These are phyloP conservation scores for Gastrodia elata DNA, from an alignment of 106 monocot species.

Conservation along the genomic window DNA sequence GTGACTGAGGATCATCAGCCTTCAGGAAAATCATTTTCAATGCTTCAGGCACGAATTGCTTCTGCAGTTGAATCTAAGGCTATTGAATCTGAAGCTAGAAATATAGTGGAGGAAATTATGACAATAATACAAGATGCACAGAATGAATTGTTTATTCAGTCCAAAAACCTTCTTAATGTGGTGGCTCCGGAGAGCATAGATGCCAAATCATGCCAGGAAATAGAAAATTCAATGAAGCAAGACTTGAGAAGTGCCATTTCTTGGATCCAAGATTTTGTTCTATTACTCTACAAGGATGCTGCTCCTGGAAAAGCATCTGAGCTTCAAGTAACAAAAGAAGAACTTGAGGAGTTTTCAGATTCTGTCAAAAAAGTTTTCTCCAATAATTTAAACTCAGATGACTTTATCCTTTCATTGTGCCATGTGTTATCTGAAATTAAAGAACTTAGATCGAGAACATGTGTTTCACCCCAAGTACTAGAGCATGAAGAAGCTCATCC, in stretches of 20 bases:
- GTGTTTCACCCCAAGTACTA: constrained; percentile 24
- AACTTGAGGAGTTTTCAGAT: constrained; percentile 45
- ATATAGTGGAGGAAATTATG: constrained; percentile 49
- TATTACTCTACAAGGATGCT: constrained; percentile 31
- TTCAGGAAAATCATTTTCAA: constrained; percentile 19
- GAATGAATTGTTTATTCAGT: constrained; percentile 26
- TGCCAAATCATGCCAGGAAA: constrained; percentile 10
- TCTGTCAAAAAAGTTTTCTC: constrained; percentile 40
- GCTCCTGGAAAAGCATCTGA: constrained; percentile 17
- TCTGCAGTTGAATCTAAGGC: constrained; percentile 36
- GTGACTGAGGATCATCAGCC: not conserved
- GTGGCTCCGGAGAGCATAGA: constrained; percentile 13
- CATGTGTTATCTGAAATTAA: constrained; percentile 30
- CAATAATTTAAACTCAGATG: constrained; percentile 24
- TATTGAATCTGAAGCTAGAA: constrained; percentile 22
- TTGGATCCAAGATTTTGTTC: constrained; percentile 49
- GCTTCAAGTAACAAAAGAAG: constrained; percentile 16
- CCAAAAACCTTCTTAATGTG: constrained; percentile 10
- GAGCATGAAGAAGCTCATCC: constrained; percentile 51
- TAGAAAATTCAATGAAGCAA: constrained; percentile 19
- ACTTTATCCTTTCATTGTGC: constrained; percentile 48
- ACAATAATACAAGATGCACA: constrained; percentile 36
- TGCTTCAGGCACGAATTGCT: constrained; percentile 38
- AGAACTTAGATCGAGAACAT: constrained; percentile 13
- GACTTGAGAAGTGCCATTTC: constrained; percentile 50